Conservation (phyloP, 179 eudicot genomes). For the Spergularia azorica region DNA sequence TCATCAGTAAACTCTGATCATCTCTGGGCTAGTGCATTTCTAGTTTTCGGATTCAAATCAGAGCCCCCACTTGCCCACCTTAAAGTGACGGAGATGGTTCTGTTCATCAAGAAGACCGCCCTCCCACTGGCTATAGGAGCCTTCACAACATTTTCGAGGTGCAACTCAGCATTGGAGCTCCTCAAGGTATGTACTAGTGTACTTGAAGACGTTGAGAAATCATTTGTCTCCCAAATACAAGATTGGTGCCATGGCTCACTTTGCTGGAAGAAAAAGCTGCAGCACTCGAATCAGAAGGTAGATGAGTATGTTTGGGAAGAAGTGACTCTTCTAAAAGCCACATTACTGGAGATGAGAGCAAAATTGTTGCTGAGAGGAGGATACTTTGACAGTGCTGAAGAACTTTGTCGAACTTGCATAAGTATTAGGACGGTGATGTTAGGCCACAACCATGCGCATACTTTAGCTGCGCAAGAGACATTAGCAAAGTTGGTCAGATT, state of each 20-base stretch:
- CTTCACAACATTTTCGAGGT: slow-evolving; percentile 71
- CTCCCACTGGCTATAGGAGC: slow-evolving; percentile 74
- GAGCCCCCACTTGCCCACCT: slow-evolving; percentile 74
- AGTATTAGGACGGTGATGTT: slow-evolving; percentile 93
- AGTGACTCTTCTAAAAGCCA: slow-evolving; percentile 80
- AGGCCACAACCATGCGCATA: slow-evolving; percentile 78
- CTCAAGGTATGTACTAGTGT: slow-evolving; percentile 75
- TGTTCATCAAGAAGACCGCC: slow-evolving; percentile 68
- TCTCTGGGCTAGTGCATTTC: slow-evolving; percentile 83
- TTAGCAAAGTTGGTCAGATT: slow-evolving; percentile 83
- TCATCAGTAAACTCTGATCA: slow-evolving; percentile 58
- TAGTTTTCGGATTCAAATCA: slow-evolving; percentile 84
- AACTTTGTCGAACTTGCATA: slow-evolving; percentile 80
- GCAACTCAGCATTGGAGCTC: slow-evolving; percentile 76
- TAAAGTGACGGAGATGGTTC: slow-evolving; percentile 67
- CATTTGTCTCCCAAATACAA: slow-evolving; percentile 75
- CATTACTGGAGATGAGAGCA: slow-evolving; percentile 79
- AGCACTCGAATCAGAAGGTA: slow-evolving; percentile 51
- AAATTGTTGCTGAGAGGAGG: slow-evolving; percentile 83
- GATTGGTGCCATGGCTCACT: slow-evolving; percentile 74
- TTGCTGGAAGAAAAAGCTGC: slow-evolving; percentile 74
- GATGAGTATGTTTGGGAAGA: slow-evolving; percentile 94
- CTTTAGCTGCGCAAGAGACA: slow-evolving; percentile 90
- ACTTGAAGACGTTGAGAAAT: slow-evolving; percentile 86
- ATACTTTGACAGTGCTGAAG: slow-evolving; percentile 78